Evolutionary conservation across 1,139 yeast genomes (phyloP), one percentile per base, ranked within the genome.

Genomic region (Hansenula lynferdii): DNA sequence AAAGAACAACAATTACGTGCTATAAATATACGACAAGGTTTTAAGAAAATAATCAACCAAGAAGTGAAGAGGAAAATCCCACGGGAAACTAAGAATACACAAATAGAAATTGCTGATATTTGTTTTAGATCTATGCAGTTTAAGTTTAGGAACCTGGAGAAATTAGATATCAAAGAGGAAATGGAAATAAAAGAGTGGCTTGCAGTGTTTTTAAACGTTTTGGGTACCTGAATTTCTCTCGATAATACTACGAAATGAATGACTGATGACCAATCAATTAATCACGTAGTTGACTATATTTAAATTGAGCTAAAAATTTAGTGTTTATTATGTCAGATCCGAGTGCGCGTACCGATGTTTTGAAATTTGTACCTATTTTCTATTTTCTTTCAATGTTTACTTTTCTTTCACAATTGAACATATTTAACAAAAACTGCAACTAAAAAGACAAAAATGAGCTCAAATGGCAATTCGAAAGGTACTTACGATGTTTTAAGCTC

Each of bases 101-200:
- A 50, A 30, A 38, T 32, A 7, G 55, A 53, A 28, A 47, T 49
- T 2, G 54, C 50, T 2, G 56, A 53, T 15, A 42, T 51, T n/a
- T 49, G 56, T 27, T 44, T 40, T 34, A 47, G 40, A 31, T 49
- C 50, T 2, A 46, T 49, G 49, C 34, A 36, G 8, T 50, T 47
- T 36, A 43, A 39, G 36, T 51, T 47, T 28, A 47, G 37, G 38
- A 25, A 26, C 7, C n/a, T 43, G 11, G n/a, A 29, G 9, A 44
- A 38, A 5, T 19, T 45, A 3, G 31, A 40, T 8, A 41, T 39
- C 6, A 26, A 33, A 8, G 41, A 40, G 6, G 31, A 32, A 5
- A 20, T 22, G 5, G 54, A 46, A n/a, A 21, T 52, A 1, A 30
- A 38, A n/a, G 38, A 34, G 16, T 52, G 57, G 57, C 32, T 51